Evolutionary conservation across 805 yeast genomes (phyloP).

Genomic region (Ogataea sp.): DNA sequence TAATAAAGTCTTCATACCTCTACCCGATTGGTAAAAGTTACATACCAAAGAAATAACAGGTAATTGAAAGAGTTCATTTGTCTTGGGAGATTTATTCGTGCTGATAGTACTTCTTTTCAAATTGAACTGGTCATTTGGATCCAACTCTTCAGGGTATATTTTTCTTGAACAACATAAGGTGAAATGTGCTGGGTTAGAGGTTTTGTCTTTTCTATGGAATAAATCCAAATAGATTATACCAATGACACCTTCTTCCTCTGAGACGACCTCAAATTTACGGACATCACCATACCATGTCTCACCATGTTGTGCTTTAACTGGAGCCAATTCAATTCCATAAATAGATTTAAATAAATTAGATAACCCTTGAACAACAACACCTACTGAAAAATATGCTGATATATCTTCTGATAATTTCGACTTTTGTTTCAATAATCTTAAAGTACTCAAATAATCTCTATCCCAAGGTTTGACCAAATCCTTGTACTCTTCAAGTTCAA

Average conservation of each 20-base stretch:
- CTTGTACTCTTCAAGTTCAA: conserved; percentile 29
- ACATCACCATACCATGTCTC: conserved; percentile 91
- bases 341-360: conserved; percentile 60
- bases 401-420: conserved; percentile 38
- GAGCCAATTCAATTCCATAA: conserved; percentile 71
- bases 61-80: conserved; percentile 55
- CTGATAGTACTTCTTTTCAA: conserved; percentile 23
- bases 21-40: conserved; percentile 39
- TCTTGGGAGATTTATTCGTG: conserved; percentile 28
- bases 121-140: conserved; percentile 28
- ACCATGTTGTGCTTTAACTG: conserved; percentile 53
- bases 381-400: conserved; percentile 72
- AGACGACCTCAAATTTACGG: conserved; percentile 67
- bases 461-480: conserved; percentile 80
- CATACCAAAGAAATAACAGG: conserved; percentile 90
- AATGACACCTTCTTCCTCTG: conserved; percentile 51
- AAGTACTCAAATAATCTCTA: conserved; percentile 50
- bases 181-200: conserved; percentile 88
- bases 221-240: conserved; percentile 88
- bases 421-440: conserved; percentile 23
- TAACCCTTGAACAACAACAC: conserved; percentile 78
- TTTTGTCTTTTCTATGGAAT: conserved; percentile 67
- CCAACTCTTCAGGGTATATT: conserved; percentile 48
- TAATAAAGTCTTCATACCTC: conserved; percentile 41
- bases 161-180: conserved; percentile 92